Conservation (phyloP, 2,329 filamentous ascomycete genomes). For the Penicillium aurantiogriseum region DNA sequence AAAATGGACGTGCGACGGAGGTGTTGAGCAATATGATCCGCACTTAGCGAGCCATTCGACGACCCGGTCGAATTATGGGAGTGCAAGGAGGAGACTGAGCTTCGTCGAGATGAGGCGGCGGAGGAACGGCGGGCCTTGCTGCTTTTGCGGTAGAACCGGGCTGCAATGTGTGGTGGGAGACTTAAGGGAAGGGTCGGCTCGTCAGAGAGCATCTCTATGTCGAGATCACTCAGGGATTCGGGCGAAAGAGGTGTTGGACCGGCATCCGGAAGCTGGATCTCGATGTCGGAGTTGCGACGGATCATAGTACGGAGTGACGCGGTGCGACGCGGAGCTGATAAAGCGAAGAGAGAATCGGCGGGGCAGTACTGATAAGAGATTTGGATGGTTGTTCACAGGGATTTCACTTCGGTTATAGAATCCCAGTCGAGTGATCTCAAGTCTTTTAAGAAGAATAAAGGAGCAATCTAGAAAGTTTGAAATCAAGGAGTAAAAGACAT, state of each 20-base stretch:
- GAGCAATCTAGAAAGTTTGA: constrained; percentile 6
- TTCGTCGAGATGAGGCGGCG: constrained; percentile 61
- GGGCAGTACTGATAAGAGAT: constrained; percentile 53
- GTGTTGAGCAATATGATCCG: constrained; percentile 63
- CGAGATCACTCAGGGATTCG: constrained; percentile 29
- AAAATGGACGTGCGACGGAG: constrained; percentile 64
- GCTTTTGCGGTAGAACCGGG: constrained; percentile 58
- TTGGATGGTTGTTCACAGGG: background rate
- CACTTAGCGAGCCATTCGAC: constrained; percentile 51
- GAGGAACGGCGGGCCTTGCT: constrained; percentile 59
- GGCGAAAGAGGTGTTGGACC: constrained; percentile 26
- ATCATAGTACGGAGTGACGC: constrained; percentile 30
- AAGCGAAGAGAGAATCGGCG: constrained; percentile 14
- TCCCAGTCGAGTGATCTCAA: background rate
- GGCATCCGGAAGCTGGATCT: constrained; percentile 41
- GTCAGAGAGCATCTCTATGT: constrained; percentile 45
- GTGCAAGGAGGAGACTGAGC: constrained; percentile 63
- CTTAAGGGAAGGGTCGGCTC: constrained; percentile 42
- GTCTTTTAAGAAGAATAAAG: background rate
- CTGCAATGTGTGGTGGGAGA: constrained; percentile 61
- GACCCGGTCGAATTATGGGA: constrained; percentile 58
- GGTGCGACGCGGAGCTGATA: constrained; percentile 42
- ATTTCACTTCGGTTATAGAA: background rate
- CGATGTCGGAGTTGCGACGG: constrained; percentile 45
- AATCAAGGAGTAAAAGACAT: constrained; percentile 14